Percentiles rank a stretch among this genome's conserved stretches.
Conservation (phyloP, 345 rosid species). For the Salix brachista region DNA sequence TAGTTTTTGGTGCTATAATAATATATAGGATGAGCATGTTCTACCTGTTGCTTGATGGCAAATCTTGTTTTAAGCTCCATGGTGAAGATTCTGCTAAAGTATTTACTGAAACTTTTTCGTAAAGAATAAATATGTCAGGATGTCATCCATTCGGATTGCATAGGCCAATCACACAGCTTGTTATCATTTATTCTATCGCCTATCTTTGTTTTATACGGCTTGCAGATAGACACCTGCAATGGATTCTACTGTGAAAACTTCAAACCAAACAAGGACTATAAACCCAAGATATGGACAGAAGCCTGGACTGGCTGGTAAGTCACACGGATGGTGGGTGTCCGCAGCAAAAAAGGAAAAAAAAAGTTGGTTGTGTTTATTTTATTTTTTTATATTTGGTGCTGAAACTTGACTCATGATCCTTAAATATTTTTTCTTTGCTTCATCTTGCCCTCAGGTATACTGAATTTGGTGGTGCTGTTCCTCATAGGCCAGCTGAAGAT, state of each 20-base stretch:
- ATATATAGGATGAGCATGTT: neutral
- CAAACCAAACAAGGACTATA: conserved; percentile 36
- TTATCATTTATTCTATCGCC: neutral
- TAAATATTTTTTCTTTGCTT: neutral
- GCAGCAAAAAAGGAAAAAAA: no score
- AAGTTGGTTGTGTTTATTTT: no score
- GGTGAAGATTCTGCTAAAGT: neutral
- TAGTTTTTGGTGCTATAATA: neutral
- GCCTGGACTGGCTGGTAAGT: conserved; percentile 37
- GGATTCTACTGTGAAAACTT: conserved; percentile 45
- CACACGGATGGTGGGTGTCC: neutral
- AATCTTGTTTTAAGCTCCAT: no score
- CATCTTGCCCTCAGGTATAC: conserved; percentile 25
- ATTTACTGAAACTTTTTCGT: neutral
- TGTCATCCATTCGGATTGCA: neutral
- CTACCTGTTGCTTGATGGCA: neutral
- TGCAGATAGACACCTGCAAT: conserved; percentile 40
- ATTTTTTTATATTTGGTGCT: no score
- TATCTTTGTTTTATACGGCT: neutral
- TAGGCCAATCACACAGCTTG: neutral
- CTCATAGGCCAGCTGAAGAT: conserved; percentile 45
- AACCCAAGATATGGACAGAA: conserved; percentile 48
- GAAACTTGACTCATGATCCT: neutral
- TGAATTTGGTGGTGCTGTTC: conserved; percentile 43
- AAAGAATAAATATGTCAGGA: neutral